phyloP scores from a whole-genome alignment of 2,329 filamentous ascomycete species.

The Botrytis elliptica region DNA sequence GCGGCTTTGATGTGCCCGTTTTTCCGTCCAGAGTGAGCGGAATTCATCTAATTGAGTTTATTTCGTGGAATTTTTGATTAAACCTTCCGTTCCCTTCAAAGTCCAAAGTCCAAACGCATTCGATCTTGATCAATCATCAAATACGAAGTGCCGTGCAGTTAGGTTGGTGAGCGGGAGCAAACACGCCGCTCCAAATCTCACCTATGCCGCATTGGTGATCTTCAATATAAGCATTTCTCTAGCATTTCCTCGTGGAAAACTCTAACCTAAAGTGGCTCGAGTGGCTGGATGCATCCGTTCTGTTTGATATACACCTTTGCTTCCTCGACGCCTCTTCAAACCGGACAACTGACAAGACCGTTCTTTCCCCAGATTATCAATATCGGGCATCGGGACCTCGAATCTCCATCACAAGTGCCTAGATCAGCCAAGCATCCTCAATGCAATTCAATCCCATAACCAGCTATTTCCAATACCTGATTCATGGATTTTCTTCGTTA shows the following conservation, averaged over 20 bases:
- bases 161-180: background rate
- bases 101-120: background rate
- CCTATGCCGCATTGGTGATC: background rate
- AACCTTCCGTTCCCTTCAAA: background rate
- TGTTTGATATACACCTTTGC: background rate
- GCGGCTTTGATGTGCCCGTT: no score
- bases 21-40: no score
- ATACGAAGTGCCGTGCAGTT: background rate
- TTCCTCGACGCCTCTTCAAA: background rate
- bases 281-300: background rate
- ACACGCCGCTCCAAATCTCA: background rate
- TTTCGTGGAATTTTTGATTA: background rate
- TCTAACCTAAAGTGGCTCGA: background rate
- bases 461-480: background rate
- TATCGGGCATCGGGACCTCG: background rate
- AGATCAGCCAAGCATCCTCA: background rate
- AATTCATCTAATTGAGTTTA: background rate
- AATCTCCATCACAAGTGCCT: background rate
- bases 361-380: background rate
- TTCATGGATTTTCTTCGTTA: background rate
- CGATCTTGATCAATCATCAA: background rate
- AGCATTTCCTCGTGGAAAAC: background rate
- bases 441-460: background rate
- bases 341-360: background rate
- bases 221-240: background rate